Evolutionary conservation across 441 rosid genomes (phyloP).

Genomic region (Bocquillonia castaneifolia): DNA sequence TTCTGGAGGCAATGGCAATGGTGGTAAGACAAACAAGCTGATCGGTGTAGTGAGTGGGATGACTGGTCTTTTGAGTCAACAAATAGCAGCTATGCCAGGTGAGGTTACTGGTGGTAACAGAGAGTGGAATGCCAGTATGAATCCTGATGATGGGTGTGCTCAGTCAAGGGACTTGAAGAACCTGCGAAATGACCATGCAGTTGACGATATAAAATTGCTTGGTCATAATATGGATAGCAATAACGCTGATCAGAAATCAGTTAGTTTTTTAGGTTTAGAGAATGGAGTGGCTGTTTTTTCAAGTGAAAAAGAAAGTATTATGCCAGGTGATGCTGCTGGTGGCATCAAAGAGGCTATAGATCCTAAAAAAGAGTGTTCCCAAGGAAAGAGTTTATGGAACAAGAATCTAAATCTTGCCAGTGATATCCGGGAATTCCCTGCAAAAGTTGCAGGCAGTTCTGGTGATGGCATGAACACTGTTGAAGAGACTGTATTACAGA

Average conservation of each 20-base stretch:
- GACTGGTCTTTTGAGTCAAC: not conserved
- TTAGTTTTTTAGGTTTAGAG: not conserved
- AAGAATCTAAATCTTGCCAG: no score
- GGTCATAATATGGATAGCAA: not conserved
- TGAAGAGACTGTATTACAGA: not conserved
- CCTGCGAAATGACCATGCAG: not conserved
- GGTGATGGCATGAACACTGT: not conserved
- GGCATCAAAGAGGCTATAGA: not conserved
- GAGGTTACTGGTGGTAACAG: constrained; percentile 1
- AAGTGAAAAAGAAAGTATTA: not conserved
- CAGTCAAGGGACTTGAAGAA: constrained; percentile 8
- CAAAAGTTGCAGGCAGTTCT: not conserved
- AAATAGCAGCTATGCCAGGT: not conserved
- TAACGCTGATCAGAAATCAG: not conserved
- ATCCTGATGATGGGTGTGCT: constrained; percentile 2
- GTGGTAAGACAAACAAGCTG: not conserved
- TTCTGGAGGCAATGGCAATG: not conserved
- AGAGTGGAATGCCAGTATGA: not conserved
- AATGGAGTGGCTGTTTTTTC: not conserved
- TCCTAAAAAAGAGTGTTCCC: constrained; percentile 14
- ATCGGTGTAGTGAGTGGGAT: not conserved
- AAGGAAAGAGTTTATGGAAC: constrained; percentile 16
- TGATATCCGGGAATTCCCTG: not conserved
- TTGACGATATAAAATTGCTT: not conserved
- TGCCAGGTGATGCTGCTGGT: constrained; percentile 8